Conservation (phyloP, 345 rosid species). For the thale cress (Arabidopsis thaliana) region DNA sequence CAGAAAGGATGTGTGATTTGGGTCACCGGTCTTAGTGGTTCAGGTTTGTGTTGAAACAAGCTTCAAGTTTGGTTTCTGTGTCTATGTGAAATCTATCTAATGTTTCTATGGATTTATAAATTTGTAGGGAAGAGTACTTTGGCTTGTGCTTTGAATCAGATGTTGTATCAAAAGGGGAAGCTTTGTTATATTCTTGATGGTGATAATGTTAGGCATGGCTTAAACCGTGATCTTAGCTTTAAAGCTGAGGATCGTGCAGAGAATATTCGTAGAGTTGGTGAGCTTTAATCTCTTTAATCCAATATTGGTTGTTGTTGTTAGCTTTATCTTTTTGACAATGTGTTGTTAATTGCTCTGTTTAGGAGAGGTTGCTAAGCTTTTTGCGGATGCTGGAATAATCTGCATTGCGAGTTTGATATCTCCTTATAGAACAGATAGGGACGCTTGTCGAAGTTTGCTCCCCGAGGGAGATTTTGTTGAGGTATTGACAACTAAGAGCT, state of each 20-base stretch:
- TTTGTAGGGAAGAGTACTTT: conserved; percentile 76
- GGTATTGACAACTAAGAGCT: conserved; percentile 45
- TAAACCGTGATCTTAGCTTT: conserved; percentile 74
- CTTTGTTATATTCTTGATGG: conserved; percentile 79
- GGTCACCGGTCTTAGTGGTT: conserved; percentile 89
- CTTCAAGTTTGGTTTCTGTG: neutral
- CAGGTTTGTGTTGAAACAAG: conserved; percentile 58
- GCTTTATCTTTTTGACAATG: neutral
- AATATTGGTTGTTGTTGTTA: neutral
- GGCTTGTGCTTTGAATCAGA: conserved; percentile 73
- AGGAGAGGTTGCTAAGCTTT: conserved; percentile 89
- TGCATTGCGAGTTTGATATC: conserved; percentile 84
- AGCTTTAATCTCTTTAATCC: conserved; percentile 1
- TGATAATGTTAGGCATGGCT: conserved; percentile 80
- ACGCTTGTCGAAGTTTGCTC: conserved; percentile 63
- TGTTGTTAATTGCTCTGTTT: conserved; percentile 27
- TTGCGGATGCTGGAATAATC: conserved; percentile 80
- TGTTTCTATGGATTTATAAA: neutral
- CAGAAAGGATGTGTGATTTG: conserved; percentile 89
- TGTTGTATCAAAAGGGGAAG: conserved; percentile 64
- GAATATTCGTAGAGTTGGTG: conserved; percentile 80
- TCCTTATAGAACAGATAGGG: conserved; percentile 76
- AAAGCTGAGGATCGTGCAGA: conserved; percentile 77
- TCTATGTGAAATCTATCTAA: conserved; percentile 14
- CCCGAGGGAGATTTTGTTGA: conserved; percentile 80